Evolutionary conservation across 2,329 filamentous ascomycete genomes (phyloP).

Genomic region (Monilinia fructicola): DNA sequence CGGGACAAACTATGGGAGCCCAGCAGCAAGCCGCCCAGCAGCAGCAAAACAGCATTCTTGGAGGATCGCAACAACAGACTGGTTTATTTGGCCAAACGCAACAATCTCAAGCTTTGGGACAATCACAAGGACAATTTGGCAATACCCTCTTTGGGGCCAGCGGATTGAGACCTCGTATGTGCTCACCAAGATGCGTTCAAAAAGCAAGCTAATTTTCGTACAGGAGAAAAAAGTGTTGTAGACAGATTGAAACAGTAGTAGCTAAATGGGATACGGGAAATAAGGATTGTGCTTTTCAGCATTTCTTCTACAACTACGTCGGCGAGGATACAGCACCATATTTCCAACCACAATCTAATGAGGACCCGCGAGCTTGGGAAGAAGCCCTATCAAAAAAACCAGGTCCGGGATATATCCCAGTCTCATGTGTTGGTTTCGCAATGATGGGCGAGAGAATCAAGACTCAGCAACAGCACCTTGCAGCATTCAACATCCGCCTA

Average conservation of each 20-base stretch:
- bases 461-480: slow-evolving; percentile 68
- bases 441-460: slow-evolving; percentile 70
- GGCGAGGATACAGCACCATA: slow-evolving; percentile 72
- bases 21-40: slow-evolving; percentile 27
- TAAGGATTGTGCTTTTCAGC: slow-evolving; percentile 71
- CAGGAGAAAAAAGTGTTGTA: slow-evolving; percentile 69
- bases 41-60: slow-evolving; percentile 23
- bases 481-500: slow-evolving; percentile 67
- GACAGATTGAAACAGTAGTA: slow-evolving; percentile 71
- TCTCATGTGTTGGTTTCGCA: slow-evolving; percentile 71
- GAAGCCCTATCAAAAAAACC: slow-evolving; percentile 80
- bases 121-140: slow-evolving; percentile 31
- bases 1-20: slow-evolving; percentile 24
- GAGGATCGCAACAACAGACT: slow-evolving; percentile 25
- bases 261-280: slow-evolving; percentile 72
- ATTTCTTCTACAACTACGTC: slow-evolving; percentile 87
- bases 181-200: not conserved
- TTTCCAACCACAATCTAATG: slow-evolving; percentile 67
- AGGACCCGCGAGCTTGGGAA: slow-evolving; percentile 79
- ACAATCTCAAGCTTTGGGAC: slow-evolving; percentile 22
- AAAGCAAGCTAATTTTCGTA: slow-evolving; percentile 28
- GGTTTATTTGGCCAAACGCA: slow-evolving; percentile 28
- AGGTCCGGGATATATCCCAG: slow-evolving; percentile 71
- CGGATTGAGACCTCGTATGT: slow-evolving; percentile 37
- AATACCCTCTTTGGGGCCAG: slow-evolving; percentile 39